phyloP scores from a whole-genome alignment of 805 yeast species.

The Wickerhamomyces bisporus region DNA sequence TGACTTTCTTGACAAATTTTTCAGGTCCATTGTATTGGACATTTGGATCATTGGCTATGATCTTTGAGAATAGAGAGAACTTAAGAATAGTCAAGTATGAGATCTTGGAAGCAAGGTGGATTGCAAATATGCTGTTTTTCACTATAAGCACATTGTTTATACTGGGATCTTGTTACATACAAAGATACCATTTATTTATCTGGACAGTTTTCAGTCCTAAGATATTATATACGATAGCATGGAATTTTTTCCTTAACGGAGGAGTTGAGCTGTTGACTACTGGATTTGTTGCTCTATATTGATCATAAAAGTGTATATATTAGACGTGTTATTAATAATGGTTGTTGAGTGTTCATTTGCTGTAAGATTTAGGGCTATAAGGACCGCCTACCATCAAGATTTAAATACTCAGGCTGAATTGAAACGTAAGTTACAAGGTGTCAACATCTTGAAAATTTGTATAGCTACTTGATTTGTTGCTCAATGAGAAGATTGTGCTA shows the following conservation, averaged over 20 bases:
- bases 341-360: too few relatives aligned
- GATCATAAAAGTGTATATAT: neutral
- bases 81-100: conserved; percentile 27
- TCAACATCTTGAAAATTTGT: too few relatives aligned
- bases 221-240: conserved; percentile 69
- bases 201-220: conserved; percentile 99
- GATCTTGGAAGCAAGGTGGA: conserved; percentile 26
- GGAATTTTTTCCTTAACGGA: conserved; percentile 54
- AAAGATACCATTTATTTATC: conserved; percentile 83
- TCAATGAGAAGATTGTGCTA: too few relatives aligned
- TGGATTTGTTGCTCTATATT: conserved; percentile 4
- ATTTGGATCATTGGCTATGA: conserved; percentile 36
- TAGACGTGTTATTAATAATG: too few relatives aligned
- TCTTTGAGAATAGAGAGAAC: conserved; percentile 27
- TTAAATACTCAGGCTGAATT: too few relatives aligned
- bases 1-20: conserved; percentile 83
- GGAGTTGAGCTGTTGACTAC: conserved; percentile 21
- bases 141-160: conserved; percentile 53
- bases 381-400: too few relatives aligned
- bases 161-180: conserved; percentile 60
- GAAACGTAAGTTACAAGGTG: too few relatives aligned
- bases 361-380: too few relatives aligned
- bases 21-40: conserved; percentile 84
- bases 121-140: conserved; percentile 39
- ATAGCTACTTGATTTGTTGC: too few relatives aligned